Base-by-base conservation (phyloP, 495 filamentous ascomycete genomes). In the Pyronema omphalodes region DNA sequence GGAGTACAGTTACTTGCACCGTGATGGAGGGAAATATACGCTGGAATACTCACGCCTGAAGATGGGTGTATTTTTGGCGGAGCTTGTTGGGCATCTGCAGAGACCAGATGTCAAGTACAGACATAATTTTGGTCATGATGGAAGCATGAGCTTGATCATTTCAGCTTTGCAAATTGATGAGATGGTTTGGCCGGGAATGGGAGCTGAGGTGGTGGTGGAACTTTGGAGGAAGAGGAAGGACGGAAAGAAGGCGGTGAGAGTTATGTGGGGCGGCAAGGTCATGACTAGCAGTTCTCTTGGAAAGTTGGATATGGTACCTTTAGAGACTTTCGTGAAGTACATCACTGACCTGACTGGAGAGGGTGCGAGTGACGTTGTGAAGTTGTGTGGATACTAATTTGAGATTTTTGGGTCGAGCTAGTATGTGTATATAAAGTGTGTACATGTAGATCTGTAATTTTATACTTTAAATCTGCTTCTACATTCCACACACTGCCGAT, bases 101-200 rank as follows among this genome's bases (percentile, higher is more conserved):
- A 67, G 69, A 37, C 63, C 60, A 9, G 50, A 63, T 29, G 65
- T 73, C 2, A 69, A 71, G 35, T 85, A 81, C 60, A 62, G 73
- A 45, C 80, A 86, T 60, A 82, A 83, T 53, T 66, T 86, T 51
- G 81, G 78, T 14, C 81, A 86, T 58, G 82, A 84, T 57, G 82
- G 82, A 9, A 79, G 74, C 15, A 59, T 86, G 9, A 75, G 75
- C 7, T 66, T 71, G 3, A 55, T 86, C n/a, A 60, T 86, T 23
- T 69, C 71, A 3, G 71, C 83, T n/a, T 61, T 86, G 54, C 81
- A 84, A 61, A 59, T 79, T 3, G 75, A 81, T 37, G 59, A 66
- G 39, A 85, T 84, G 80, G 75, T 83, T 3, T 86, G 82, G 82
- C 81, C 80, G 0, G 82, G 82, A 0, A 82, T 85, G 78, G 82